Percentiles rank a stretch among this genome's conserved stretches.
phyloP scores from a whole-genome alignment of 148 eudicot species.

The Spergularia bocconei region DNA sequence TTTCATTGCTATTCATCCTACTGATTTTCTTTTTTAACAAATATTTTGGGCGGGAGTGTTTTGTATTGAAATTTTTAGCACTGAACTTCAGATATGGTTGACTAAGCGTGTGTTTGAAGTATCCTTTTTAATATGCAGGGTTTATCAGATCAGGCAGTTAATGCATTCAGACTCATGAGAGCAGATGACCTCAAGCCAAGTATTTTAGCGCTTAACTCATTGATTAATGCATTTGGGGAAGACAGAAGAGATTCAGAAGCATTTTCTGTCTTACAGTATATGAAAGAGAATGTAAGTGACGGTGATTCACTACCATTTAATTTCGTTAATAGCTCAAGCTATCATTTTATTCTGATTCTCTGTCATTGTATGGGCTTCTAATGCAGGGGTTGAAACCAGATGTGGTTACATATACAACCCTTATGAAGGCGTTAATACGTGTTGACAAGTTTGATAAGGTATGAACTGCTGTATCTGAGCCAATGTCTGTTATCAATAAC shows the following conservation, averaged over 20 bases:
- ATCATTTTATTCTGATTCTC: constrained; percentile 4
- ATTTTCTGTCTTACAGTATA: constrained; percentile 84
- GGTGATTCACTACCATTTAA: background rate
- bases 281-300: constrained; percentile 81
- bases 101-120: constrained; percentile 10
- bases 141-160: constrained; percentile 85
- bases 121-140: constrained; percentile 53
- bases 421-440: constrained; percentile 86
- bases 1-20: background rate
- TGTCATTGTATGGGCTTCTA: constrained; percentile 13
- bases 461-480: constrained; percentile 1
- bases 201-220: constrained; percentile 75
- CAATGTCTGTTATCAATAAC: too few species aligned
- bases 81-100: background rate
- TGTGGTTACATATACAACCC: constrained; percentile 89
- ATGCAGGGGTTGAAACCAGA: constrained; percentile 90
- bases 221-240: constrained; percentile 95
- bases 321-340: background rate
- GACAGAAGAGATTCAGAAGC: constrained; percentile 88
- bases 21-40: background rate
- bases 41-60: background rate
- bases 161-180: constrained; percentile 85
- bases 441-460: constrained; percentile 87
- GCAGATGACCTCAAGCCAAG: constrained; percentile 86
- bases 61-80: background rate